Conservation (phyloP, 306 rosid genomes). For the Corylus avellana region DNA sequence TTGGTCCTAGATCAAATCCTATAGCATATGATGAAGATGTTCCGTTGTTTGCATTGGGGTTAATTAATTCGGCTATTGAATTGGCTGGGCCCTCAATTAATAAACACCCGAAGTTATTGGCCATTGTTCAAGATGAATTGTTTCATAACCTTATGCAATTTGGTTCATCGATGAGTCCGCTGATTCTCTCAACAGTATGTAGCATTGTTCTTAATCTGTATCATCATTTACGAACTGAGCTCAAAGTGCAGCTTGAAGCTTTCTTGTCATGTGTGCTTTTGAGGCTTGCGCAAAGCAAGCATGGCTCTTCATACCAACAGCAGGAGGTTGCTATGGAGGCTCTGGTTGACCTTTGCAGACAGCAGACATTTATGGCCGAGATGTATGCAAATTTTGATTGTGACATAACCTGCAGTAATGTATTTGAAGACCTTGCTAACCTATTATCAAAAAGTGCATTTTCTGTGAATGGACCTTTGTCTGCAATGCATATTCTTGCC, state of each 20-base stretch:
- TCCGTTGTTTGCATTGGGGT: slow-evolving; percentile 86
- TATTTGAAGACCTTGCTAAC: slow-evolving; percentile 89
- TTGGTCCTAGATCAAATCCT: slow-evolving; percentile 78
- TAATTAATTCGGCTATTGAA: slow-evolving; percentile 89
- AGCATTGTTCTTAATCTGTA: slow-evolving; percentile 77
- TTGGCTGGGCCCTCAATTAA: slow-evolving; percentile 85
- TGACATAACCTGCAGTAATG: slow-evolving; percentile 90
- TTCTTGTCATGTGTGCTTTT: slow-evolving; percentile 85
- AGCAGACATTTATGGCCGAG: slow-evolving; percentile 82
- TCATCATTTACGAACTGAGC: slow-evolving; percentile 76
- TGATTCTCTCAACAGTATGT: slow-evolving; percentile 83
- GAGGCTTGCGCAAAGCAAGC: slow-evolving; percentile 82
- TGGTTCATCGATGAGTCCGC: slow-evolving; percentile 78
- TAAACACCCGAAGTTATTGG: slow-evolving; percentile 72
- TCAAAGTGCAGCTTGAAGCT: slow-evolving; percentile 82
- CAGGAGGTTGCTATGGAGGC: slow-evolving; percentile 97
- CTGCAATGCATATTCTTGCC: slow-evolving; percentile 88
- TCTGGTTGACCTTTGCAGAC: slow-evolving; percentile 89
- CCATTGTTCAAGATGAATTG: slow-evolving; percentile 80
- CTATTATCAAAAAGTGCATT: slow-evolving; percentile 84
- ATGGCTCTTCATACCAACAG: slow-evolving; percentile 88
- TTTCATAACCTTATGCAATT: slow-evolving; percentile 83
- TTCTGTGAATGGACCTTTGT: slow-evolving; percentile 84
- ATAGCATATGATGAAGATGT: slow-evolving; percentile 91
- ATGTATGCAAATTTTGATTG: slow-evolving; percentile 92